These are phyloP conservation scores for Trichoderma cornu-damae DNA, from an alignment of 2,329 filamentous ascomycete genomes.

Conservation along the genomic window DNA sequence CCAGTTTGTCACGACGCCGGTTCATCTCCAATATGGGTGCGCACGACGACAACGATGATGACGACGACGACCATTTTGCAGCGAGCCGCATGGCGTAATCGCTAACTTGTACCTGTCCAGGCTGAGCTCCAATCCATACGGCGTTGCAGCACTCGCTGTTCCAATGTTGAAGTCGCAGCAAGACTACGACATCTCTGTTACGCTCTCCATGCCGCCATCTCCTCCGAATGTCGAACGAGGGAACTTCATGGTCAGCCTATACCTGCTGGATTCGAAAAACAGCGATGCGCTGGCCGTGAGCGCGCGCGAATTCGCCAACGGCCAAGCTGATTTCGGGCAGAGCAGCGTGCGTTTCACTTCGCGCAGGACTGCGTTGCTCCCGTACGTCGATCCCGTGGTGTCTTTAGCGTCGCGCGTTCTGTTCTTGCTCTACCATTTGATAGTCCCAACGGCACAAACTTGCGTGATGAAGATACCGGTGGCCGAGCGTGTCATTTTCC, in stretches of 20 bases:
- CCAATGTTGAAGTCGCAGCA: conserved; percentile 62
- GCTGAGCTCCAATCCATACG: conserved; percentile 49
- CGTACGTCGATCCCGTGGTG: conserved; percentile 69
- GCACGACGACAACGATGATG: conserved; percentile 21
- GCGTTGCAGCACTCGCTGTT: conserved; percentile 41
- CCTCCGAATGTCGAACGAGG: conserved; percentile 69
- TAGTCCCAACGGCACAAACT: conserved; percentile 60
- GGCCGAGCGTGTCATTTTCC: conserved; percentile 68
- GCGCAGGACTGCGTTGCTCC: conserved; percentile 70
- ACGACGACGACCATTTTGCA: not conserved
- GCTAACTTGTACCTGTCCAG: conserved; percentile 26
- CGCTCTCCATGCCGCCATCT: conserved; percentile 72
- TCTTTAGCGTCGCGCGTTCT: conserved; percentile 56
- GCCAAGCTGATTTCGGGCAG: conserved; percentile 35
- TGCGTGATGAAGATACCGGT: conserved; percentile 62
- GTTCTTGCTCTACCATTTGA: conserved; percentile 63
- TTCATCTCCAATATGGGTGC: conserved; percentile 57
- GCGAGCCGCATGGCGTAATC: too few relatives aligned
- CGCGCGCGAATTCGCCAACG: conserved; percentile 29
- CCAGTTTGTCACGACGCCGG: conserved; percentile 46
- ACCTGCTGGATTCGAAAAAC: conserved; percentile 52
- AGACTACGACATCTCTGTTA: conserved; percentile 76
- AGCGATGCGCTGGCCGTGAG: conserved; percentile 24
- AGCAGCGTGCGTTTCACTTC: conserved; percentile 53
- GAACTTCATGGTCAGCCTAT: conserved; percentile 91